Base-by-base conservation (phyloP, 2,329 filamentous ascomycete genomes). In the Fusarium abutilonis region DNA sequence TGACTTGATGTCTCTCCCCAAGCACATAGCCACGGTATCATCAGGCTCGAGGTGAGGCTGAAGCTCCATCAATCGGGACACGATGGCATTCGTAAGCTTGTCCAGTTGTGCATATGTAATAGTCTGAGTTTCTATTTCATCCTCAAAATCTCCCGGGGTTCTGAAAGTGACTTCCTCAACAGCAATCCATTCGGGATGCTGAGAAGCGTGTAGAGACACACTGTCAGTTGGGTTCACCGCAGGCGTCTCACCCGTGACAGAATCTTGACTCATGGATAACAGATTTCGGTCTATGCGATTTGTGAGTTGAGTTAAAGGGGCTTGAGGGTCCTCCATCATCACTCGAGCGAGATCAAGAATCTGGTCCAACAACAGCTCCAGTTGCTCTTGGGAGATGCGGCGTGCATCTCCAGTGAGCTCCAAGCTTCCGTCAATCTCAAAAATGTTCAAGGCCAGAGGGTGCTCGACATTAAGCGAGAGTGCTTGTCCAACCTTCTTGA, bases 401-500 rank as follows among this genome's bases (percentile, higher is more conserved):
- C 59, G 59, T 1, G 53, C 47, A 8, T 63, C 59, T 6, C 60
- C 60, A 5, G 59, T 63, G 7, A 63, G 59, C 9, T 63, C 60
- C 0, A 63, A 38, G 0, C 17, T 31, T 2, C 41, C 34, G 2
- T 26, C 17, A 1, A 17, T 39, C 11, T 63, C 60, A 7, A 63
- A 63, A 1, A 60, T 43, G 15, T 63, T 63, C 4, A 63, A 2
- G 0, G 60, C 60, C 7, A 63, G 53, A 0, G 59, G 53, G 10
- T 63, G 60, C 4, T 63, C 60, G 8, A 63, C 60, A 2, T 63
- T 63, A 3, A 63, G 47, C 2, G 59, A 63, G 9, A 63, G 19
- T 0, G 60, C 60, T 8, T 63, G 60, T 1, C 53, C 60, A 2
- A 36, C 31, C 7, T 63, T 53, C 2, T 34, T 35, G 35, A 63